Percentiles rank a stretch among this genome's conserved stretches.
phyloP scores from a whole-genome alignment of 73 alveolate species.

The Effrenium voratum region DNA sequence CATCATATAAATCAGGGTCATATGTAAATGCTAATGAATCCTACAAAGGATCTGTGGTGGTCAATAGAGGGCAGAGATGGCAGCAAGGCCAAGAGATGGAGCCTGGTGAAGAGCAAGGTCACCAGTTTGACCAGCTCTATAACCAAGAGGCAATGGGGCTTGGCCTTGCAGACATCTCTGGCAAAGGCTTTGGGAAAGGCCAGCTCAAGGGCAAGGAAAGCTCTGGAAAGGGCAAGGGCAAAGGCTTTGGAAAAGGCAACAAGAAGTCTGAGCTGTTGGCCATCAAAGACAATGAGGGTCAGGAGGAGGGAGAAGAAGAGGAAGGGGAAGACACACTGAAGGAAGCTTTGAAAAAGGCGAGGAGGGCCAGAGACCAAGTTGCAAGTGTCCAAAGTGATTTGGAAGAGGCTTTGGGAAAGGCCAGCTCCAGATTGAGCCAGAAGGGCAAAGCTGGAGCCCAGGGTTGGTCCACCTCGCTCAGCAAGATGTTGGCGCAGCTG shows the following conservation, averaged over 20 bases:
- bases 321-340: neutral
- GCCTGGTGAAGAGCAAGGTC: no score
- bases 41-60: no score
- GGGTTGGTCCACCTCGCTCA: neutral
- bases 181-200: neutral
- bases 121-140: no score
- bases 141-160: no score
- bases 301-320: no score
- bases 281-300: neutral
- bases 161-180: no score
- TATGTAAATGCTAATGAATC: no score
- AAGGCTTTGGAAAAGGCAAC: slow-evolving; percentile 1
- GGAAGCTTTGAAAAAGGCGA: slow-evolving; percentile 52
- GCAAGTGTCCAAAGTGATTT: neutral
- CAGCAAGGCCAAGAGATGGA: no score
- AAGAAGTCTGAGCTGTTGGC: neutral
- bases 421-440: slow-evolving; percentile 6
- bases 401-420: slow-evolving; percentile 51
- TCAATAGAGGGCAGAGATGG: no score
- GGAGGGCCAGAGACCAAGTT: slow-evolving; percentile 6
- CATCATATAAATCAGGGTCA: no score
- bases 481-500: neutral
- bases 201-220: no score
- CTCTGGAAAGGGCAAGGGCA: neutral
- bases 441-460: slow-evolving; percentile 31